Base-by-base conservation (phyloP, 371 early-diverging fungal genomes). In the Scutellospora calospora region DNA sequence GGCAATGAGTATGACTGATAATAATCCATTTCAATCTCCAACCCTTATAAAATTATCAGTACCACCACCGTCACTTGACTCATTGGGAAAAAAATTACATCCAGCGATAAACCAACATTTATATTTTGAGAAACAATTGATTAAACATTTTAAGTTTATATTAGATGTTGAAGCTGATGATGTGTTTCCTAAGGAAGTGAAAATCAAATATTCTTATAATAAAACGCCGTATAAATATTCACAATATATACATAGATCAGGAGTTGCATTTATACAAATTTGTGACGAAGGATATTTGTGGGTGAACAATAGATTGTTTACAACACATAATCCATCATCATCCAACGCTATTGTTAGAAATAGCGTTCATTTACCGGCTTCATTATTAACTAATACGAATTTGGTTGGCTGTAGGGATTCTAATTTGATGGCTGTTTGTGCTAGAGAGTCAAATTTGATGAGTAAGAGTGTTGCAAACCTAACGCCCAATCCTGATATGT, bases 91-190 rank as follows among this genome's bases (percentile, higher is more conserved):
- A 27, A 82, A 87, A 20, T 81, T 85, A 1, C 69, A 81, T 3
- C 82, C 88, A 14, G 12, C 59, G 29, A 35, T 80, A 27, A 33
- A 83, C 78, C 33, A 71, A 22, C 60, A 82, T 54, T 66, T 91
- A 22, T 93, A 92, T 82, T 97, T 94, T 82, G 94, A 94, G 81
- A 91, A 89, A 20, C 96, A 96, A 81, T 86, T 98, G 41, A 88
- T 97, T 29, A 90, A 93, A 51, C 88, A 89, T 31, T 90, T 95
- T 80, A 94, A 93, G 20, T 99, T 97, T 87, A 91, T 98, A 6
- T 89, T 98, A 22, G 99, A 99, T 83, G 90, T 96, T n/a, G 99
- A 99, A 82, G 93, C 96, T 1, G 98, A 97, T 83, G 77, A 82
- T 62, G 78, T 83, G 51, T 94, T 95, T 81, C 91, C 89, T 4